A percentile compares a stretch with the other conserved stretches of the same genome.
phyloP scores from a whole-genome alignment of 2,329 filamentous ascomycete species.

The Pyrenochaeta sp. region DNA sequence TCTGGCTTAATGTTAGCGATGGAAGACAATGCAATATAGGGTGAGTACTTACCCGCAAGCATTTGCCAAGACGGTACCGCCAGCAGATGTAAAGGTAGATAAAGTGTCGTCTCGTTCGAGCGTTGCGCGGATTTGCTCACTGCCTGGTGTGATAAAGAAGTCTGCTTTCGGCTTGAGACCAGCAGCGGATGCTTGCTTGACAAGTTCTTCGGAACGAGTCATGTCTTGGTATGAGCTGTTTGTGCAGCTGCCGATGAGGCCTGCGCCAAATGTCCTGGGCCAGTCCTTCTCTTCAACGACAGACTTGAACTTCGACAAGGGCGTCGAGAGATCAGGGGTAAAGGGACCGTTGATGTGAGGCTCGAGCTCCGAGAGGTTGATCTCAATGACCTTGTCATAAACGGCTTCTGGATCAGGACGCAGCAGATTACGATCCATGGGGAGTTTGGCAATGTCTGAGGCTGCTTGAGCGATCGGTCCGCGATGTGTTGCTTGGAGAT shows the following conservation, averaged over 20 bases:
- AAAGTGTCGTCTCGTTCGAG: slow-evolving; percentile 89
- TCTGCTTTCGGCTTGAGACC: slow-evolving; percentile 88
- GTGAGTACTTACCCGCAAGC: slow-evolving; percentile 69
- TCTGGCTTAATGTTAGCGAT: slow-evolving; percentile 43
- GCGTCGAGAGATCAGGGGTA: slow-evolving; percentile 93
- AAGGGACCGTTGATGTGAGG: slow-evolving; percentile 98
- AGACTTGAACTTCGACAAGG: slow-evolving; percentile 87
- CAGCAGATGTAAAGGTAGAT: slow-evolving; percentile 83
- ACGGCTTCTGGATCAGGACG: slow-evolving; percentile 80
- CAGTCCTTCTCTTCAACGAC: slow-evolving; percentile 85
- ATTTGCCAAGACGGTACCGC: slow-evolving; percentile 90
- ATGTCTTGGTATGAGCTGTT: slow-evolving; percentile 99
- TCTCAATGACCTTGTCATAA: slow-evolving; percentile 91
- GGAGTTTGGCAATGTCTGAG: slow-evolving; percentile 66
- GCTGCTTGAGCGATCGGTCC: slow-evolving; percentile 74
- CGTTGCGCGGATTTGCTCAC: slow-evolving; percentile 95
- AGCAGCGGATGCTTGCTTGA: slow-evolving; percentile 89
- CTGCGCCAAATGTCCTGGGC: slow-evolving; percentile 90
- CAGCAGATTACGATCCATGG: slow-evolving; percentile 71
- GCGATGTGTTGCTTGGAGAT: slow-evolving; percentile 85
- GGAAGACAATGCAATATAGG: background rate
- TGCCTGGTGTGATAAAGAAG: slow-evolving; percentile 96
- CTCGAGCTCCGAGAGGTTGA: slow-evolving; percentile 88
- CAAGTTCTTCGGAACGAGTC: slow-evolving; percentile 91
- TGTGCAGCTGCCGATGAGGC: slow-evolving; percentile 96